Evolutionary conservation across 2,329 filamentous ascomycete species (phyloP).

Genomic region (Neofusicoccum umdonicola): DNA sequence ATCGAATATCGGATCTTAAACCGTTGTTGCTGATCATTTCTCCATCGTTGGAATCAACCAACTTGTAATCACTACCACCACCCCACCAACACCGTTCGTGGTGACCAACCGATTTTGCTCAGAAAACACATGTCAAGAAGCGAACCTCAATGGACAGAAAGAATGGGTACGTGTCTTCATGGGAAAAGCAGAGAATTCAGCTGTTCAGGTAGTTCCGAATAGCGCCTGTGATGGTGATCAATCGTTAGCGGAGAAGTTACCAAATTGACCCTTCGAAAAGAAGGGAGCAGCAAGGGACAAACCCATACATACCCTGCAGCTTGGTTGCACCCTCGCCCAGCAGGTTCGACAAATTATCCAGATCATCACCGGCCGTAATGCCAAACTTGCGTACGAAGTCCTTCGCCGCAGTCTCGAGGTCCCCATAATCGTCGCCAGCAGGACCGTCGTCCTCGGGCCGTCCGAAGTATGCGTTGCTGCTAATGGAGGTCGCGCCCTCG

Average conservation of each 20-base stretch:
- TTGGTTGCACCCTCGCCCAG: constrained; percentile 82
- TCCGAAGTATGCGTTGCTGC: constrained; percentile 96
- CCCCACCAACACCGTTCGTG: background rate
- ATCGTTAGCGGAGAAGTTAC: background rate
- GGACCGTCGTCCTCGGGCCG: constrained; percentile 76
- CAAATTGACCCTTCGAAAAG: background rate
- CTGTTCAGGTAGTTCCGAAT: constrained; percentile 41
- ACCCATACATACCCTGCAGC: constrained; percentile 59
- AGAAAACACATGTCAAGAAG: constrained; percentile 8
- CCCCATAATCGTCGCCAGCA: constrained; percentile 71
- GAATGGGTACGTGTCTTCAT: background rate
- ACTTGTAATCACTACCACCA: background rate
- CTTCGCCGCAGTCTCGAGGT: constrained; percentile 89
- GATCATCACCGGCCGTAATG: constrained; percentile 89
- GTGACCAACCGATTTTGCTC: background rate
- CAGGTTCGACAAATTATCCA: constrained; percentile 82
- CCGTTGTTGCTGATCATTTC: background rate
- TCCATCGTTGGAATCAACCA: background rate
- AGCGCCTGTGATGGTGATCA: constrained; percentile 22
- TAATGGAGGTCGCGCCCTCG: constrained; percentile 88
- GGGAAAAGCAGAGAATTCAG: constrained; percentile 20
- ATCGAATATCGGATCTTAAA: background rate
- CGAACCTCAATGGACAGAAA: background rate
- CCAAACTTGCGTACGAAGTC: constrained; percentile 95
- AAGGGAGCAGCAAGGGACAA: background rate